These are phyloP conservation scores for Diaporthe caulivora DNA, from an alignment of 2,329 filamentous ascomycete species.

Conservation along the genomic window DNA sequence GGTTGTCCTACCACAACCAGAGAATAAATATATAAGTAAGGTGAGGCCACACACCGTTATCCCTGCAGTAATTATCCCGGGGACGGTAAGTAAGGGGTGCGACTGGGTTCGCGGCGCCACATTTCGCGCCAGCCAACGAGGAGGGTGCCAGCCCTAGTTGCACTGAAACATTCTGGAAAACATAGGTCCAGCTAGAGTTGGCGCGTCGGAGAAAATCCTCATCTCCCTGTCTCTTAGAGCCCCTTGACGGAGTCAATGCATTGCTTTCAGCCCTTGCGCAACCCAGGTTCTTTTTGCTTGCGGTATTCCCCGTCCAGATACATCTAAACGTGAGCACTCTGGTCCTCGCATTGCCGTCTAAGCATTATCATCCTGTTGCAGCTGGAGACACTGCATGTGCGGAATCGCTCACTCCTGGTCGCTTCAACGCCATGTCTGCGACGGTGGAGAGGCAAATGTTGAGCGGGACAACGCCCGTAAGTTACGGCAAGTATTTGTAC, in stretches of 20 bases:
- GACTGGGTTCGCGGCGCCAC: not conserved
- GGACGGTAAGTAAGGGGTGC: not conserved
- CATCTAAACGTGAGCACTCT: not conserved
- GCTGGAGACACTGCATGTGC: no score
- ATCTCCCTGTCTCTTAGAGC: constrained; percentile 8
- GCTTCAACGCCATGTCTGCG: not conserved
- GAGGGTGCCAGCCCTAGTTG: not conserved
- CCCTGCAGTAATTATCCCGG: not conserved
- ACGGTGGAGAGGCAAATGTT: not conserved
- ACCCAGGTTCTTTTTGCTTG: not conserved
- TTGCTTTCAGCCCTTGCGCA: not conserved
- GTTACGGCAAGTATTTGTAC: not conserved
- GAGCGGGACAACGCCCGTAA: not conserved
- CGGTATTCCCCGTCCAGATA: not conserved
- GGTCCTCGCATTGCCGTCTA: not conserved
- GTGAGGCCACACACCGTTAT: not conserved
- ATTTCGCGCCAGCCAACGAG: constrained; percentile 5
- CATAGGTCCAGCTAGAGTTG: constrained; percentile 1
- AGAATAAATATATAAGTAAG: not conserved
- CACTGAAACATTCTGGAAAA: constrained; percentile 10
- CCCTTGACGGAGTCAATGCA: not conserved
- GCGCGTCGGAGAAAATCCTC: constrained; percentile 27
- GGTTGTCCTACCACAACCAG: not conserved
- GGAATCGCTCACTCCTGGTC: not conserved
- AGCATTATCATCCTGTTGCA: not conserved